Evolutionary conservation across 1,284 basidiomycete genomes (phyloP).

Genomic region (Rhodotorula mucilaginosa): DNA sequence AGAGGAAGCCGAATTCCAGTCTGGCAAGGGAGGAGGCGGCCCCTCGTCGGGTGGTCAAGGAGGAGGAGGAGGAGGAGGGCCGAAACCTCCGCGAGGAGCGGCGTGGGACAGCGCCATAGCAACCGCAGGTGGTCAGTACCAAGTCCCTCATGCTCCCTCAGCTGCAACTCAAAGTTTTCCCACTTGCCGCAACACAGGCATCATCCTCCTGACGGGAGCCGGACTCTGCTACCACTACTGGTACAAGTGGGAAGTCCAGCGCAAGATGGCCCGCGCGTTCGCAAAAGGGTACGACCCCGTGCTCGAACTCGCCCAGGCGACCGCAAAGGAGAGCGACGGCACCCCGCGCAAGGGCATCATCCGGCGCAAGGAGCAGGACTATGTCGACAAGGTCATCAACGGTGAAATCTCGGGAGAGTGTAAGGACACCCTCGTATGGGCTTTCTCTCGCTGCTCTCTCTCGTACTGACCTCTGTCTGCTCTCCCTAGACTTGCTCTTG

Average conservation of each 20-base stretch:
- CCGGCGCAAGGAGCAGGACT: slow-evolving; percentile 41
- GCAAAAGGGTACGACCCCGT: slow-evolving; percentile 43
- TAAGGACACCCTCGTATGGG: too few relatives aligned
- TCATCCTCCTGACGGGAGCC: slow-evolving; percentile 16
- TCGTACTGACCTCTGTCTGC: background rate
- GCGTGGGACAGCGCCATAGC: slow-evolving; percentile 27
- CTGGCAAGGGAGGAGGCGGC: slow-evolving; percentile 8
- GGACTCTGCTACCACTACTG: slow-evolving; percentile 36
- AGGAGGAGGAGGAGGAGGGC: slow-evolving; percentile 12
- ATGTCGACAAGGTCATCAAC: slow-evolving; percentile 42
- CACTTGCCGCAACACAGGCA: too few relatives aligned
- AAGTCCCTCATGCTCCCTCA: too few relatives aligned
- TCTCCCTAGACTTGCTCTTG: slow-evolving; percentile 32
- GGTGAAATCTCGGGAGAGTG: slow-evolving; percentile 41
- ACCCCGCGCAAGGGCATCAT: slow-evolving; percentile 27
- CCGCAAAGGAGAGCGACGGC: slow-evolving; percentile 16
- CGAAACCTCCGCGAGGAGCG: background rate
- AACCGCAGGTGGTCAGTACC: slow-evolving; percentile 24
- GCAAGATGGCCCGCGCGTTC: slow-evolving; percentile 44
- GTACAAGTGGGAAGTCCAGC: slow-evolving; percentile 44
- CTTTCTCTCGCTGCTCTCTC: too few relatives aligned
- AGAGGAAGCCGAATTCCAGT: background rate
- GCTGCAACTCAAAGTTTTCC: too few relatives aligned
- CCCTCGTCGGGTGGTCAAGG: background rate
- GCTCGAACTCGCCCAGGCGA: slow-evolving; percentile 41